Evolutionary conservation across 2,329 filamentous ascomycete species (phyloP).

Genomic region (Fusarium abutilonis): DNA sequence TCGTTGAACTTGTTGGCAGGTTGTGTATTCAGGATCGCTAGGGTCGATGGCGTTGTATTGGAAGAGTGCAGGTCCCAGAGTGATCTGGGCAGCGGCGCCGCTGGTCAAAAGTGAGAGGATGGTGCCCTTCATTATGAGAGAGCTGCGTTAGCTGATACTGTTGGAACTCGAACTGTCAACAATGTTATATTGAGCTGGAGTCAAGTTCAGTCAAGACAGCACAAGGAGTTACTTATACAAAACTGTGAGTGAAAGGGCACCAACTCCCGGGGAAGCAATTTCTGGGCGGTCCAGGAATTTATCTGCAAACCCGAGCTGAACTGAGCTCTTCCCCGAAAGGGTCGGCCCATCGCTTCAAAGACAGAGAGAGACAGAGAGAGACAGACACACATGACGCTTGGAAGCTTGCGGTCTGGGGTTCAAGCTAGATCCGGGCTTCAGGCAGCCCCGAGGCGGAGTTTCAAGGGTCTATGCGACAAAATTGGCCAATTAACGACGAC

Average conservation of each 20-base stretch:
- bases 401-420: constrained; percentile 33
- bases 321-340: constrained; percentile 18
- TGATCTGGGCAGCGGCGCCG: constrained; percentile 44
- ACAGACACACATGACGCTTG: constrained; percentile 25
- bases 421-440: constrained; percentile 21
- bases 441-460: constrained; percentile 40
- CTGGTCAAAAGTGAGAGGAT: constrained; percentile 40
- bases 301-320: constrained; percentile 21
- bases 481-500: constrained; percentile 30
- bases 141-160: neutral
- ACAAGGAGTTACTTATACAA: constrained; percentile 22
- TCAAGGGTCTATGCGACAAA: constrained; percentile 1
- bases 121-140: constrained; percentile 40
- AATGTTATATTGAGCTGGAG: constrained; percentile 1
- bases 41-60: constrained; percentile 42
- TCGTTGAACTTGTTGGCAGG: constrained; percentile 38
- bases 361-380: constrained; percentile 10
- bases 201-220: neutral
- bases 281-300: constrained; percentile 23
- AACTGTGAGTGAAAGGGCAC: constrained; percentile 9
- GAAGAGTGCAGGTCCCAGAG: constrained; percentile 34
- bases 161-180: constrained; percentile 8
- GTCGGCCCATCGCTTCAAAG: constrained; percentile 28
- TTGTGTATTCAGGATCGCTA: constrained; percentile 39
- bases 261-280: constrained; percentile 17